A percentile compares a stretch with the other conserved stretches of the same genome.
phyloP scores from a whole-genome alignment of 1,284 basidiomycete species.

The Amylostereum chailletii region DNA sequence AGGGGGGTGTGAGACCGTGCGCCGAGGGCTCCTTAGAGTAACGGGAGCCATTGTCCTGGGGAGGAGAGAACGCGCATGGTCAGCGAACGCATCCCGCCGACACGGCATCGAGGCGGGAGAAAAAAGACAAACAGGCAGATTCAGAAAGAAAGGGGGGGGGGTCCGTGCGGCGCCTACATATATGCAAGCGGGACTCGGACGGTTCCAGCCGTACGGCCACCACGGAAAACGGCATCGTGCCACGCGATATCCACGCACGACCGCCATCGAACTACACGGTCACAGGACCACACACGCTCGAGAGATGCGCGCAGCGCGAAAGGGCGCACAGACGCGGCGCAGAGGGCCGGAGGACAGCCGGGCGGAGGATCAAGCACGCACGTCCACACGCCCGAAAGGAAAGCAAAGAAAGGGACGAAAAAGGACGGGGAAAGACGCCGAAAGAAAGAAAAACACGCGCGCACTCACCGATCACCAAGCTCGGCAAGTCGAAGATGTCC shows the following conservation, averaged over 20 bases:
- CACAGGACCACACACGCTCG: not conserved
- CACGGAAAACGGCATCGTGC: no score
- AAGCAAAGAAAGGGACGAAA: no score
- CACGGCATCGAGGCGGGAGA: not conserved
- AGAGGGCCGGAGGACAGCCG: not conserved
- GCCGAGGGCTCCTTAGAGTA: slow-evolving; percentile 34
- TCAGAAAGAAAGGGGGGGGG: not conserved
- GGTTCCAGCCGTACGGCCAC: no score
- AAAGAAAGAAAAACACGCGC: not conserved
- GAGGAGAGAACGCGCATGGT: not conserved
- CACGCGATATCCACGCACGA: no score
- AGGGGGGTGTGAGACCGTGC: no score
- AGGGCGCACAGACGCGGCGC: not conserved
- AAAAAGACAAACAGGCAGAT: not conserved
- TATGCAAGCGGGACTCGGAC: no score
- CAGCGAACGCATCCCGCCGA: not conserved
- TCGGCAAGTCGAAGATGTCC: slow-evolving; percentile 83
- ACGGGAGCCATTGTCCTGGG: slow-evolving; percentile 72
- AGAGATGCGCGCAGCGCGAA: slow-evolving; percentile 4
- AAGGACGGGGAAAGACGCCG: no score
- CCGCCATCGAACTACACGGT: no score
- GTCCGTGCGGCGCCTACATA: no score
- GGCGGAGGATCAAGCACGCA: not conserved
- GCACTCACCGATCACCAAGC: slow-evolving; percentile 70
- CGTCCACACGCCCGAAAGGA: no score